These are phyloP conservation scores for Chalaropsis thielavioides DNA, from an alignment of 2,329 filamentous ascomycete genomes.

Conservation along the genomic window DNA sequence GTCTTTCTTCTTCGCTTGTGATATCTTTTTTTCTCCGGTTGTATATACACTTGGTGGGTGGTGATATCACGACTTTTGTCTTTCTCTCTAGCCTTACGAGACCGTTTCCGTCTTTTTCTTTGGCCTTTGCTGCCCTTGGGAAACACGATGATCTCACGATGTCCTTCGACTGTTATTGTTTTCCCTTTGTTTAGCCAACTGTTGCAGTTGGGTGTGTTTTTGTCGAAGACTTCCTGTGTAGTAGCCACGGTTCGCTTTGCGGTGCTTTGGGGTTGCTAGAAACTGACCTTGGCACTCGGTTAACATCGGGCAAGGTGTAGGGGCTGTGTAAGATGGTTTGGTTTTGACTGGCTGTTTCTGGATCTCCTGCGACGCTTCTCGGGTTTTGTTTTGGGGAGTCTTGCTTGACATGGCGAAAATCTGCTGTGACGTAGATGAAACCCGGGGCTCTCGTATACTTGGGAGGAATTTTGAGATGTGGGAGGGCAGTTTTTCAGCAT, in stretches of 20 bases:
- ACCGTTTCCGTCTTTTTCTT: neutral
- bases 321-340: too few relatives aligned
- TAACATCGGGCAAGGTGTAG: too few relatives aligned
- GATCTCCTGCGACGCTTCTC: too few relatives aligned
- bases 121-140: neutral
- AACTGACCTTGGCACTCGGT: too few relatives aligned
- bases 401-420: too few relatives aligned
- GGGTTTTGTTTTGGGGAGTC: too few relatives aligned
- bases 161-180: neutral
- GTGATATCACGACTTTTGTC: neutral
- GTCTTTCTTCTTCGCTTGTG: conserved; percentile 7
- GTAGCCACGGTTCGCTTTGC: neutral
- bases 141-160: neutral
- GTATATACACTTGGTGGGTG: conserved; percentile 11
- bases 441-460: neutral
- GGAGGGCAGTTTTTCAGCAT: neutral
- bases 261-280: neutral
- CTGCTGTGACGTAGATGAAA: too few relatives aligned
- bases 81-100: neutral
- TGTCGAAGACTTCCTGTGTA: neutral
- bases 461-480: neutral
- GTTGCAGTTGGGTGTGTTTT: neutral
- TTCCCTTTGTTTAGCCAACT: neutral
- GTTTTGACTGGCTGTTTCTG: too few relatives aligned
- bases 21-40: conserved; percentile 8